These are phyloP conservation scores for Rosa rugosa DNA, from an alignment of 306 rosid genomes.

Conservation along the genomic window DNA sequence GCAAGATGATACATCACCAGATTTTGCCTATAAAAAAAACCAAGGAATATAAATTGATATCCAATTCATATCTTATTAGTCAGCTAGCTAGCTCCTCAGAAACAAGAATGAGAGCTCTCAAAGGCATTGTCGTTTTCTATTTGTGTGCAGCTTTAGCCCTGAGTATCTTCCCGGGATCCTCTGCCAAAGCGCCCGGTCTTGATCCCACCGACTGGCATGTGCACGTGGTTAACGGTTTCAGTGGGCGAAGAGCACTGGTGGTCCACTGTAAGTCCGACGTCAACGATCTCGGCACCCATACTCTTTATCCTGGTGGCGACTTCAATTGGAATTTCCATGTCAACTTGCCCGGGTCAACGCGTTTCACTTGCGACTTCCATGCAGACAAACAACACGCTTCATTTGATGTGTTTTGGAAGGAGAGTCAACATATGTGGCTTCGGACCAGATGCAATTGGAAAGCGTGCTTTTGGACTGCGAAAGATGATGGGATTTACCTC, in stretches of 20 bases:
- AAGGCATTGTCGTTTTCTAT: neutral
- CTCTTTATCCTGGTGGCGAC: neutral
- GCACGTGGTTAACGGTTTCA: neutral
- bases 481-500: constrained; percentile 27
- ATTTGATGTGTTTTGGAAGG: constrained; percentile 11
- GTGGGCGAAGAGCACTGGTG: neutral
- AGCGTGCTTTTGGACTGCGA: constrained; percentile 20
- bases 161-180: no score
- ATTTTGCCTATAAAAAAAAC: neutral
- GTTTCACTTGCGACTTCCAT: constrained; percentile 18
- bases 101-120: neutral
- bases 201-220: neutral
- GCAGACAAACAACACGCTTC: neutral
- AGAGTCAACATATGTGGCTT: constrained; percentile 3
- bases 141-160: neutral
- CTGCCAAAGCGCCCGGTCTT: neutral
- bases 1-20: neutral
- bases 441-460: neutral
- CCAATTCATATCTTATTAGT: neutral
- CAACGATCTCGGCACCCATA: constrained; percentile 1
- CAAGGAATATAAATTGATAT: neutral
- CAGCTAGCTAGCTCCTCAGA: neutral
- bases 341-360: constrained; percentile 17
- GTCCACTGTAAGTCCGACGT: constrained; percentile 6
- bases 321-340: constrained; percentile 19